A percentile compares a stretch with the other conserved stretches of the same genome.
phyloP scores from a whole-genome alignment of 2,329 filamentous ascomycete genomes.

The Fusarium metavorans region DNA sequence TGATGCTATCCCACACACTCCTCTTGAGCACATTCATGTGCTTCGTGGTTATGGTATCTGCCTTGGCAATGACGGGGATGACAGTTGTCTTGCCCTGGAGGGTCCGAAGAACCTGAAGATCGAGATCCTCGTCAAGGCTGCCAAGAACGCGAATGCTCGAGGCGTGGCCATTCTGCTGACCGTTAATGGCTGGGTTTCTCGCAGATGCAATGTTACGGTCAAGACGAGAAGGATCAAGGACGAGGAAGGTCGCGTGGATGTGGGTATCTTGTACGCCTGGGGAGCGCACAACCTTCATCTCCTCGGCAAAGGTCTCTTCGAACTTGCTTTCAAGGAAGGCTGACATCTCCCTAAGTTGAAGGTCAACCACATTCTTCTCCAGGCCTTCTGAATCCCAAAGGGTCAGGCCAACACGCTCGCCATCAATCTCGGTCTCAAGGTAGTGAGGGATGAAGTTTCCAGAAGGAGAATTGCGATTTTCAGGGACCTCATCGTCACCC shows the following conservation, averaged over 20 bases:
- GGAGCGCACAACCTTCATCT: slow-evolving; percentile 96
- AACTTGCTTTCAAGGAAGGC: slow-evolving; percentile 98
- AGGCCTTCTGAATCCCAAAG: slow-evolving; percentile 97
- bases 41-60: slow-evolving; percentile 93
- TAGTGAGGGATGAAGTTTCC: slow-evolving; percentile 89
- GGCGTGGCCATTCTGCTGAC: slow-evolving; percentile 61
- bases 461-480: slow-evolving; percentile 62
- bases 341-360: slow-evolving; percentile 92
- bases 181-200: slow-evolving; percentile 65
- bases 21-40: slow-evolving; percentile 95
- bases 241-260: slow-evolving; percentile 93
- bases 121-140: slow-evolving; percentile 86
- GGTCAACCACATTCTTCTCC: slow-evolving; percentile 93
- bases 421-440: slow-evolving; percentile 93
- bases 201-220: slow-evolving; percentile 83
- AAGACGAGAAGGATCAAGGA: slow-evolving; percentile 88
- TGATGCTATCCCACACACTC: slow-evolving; percentile 88
- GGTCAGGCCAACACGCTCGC: slow-evolving; percentile 90
- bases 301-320: slow-evolving; percentile 95
- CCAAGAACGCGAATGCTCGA: slow-evolving; percentile 64
- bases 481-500: slow-evolving; percentile 69
- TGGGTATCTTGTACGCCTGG: slow-evolving; percentile 96
- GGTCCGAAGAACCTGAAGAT: slow-evolving; percentile 88
- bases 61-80: slow-evolving; percentile 95
- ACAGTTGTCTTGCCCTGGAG: slow-evolving; percentile 95